Conservation (phyloP, 208 protist genomes). For the Angomonas deanei region DNA sequence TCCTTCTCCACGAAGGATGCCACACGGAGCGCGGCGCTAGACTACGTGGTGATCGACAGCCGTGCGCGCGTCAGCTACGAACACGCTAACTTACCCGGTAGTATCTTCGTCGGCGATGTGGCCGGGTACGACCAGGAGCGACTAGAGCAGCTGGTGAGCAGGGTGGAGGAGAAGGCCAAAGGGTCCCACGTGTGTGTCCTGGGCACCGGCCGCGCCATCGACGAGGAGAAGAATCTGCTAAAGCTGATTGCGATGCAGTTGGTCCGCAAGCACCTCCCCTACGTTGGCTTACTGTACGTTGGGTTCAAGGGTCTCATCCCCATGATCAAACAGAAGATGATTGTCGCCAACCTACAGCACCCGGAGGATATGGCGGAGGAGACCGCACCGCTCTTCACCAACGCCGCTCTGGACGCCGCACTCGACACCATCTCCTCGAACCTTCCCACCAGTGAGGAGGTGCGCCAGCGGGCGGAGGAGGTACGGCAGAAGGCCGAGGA, state of each 20-base stretch:
- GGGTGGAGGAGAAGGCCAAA: conserved; percentile 20
- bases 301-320: conserved; percentile 74
- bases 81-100: conserved; percentile 75
- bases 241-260: conserved; percentile 79
- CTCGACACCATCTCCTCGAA: conserved; percentile 23
- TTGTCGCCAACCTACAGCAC: conserved; percentile 19
- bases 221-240: conserved; percentile 86
- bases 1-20: conserved; percentile 34
- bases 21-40: conserved; percentile 15
- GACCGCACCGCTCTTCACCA: background rate
- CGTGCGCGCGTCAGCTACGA: conserved; percentile 72
- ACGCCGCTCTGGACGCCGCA: conserved; percentile 5
- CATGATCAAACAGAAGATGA: conserved; percentile 41
- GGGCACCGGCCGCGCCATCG: conserved; percentile 64
- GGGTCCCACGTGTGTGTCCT: conserved; percentile 73
- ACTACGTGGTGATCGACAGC: conserved; percentile 88
- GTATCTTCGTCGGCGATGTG: conserved; percentile 60
- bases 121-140: conserved; percentile 30
- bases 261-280: conserved; percentile 64
- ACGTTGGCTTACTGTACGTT: conserved; percentile 61
- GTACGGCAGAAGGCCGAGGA: conserved; percentile 42
- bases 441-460: conserved; percentile 13
- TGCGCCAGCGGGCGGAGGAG: conserved; percentile 21
- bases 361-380: background rate
- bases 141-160: conserved; percentile 34